These are phyloP conservation scores for Populus ilicifolia DNA, from an alignment of 345 rosid genomes.

Conservation along the genomic window DNA sequence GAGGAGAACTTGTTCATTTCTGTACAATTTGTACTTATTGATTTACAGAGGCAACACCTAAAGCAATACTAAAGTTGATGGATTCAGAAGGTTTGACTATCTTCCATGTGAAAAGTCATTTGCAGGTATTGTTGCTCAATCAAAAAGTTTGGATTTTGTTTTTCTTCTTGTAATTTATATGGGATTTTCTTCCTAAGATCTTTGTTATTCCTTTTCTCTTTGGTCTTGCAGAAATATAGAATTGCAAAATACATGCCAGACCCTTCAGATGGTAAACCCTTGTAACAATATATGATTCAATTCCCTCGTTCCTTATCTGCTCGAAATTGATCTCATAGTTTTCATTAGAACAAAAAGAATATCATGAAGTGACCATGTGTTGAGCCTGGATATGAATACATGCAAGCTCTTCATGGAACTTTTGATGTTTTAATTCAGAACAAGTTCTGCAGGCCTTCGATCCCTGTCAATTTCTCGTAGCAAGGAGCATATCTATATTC, in stretches of 20 bases:
- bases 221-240: conserved; percentile 66
- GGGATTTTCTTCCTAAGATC: background rate
- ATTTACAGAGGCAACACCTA: conserved; percentile 76
- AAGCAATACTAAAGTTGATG: conserved; percentile 88
- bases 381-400: background rate
- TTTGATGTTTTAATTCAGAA: background rate
- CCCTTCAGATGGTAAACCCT: conserved; percentile 53
- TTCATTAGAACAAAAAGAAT: too few species aligned
- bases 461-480: background rate
- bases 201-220: background rate
- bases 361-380: background rate
- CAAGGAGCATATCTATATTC: background rate
- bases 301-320: background rate
- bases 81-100: conserved; percentile 81
- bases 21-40: background rate
- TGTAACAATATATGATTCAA: background rate
- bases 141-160: background rate
- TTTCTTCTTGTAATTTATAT: background rate
- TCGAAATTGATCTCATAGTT: background rate
- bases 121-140: conserved; percentile 52
- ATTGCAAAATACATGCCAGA: conserved; percentile 77
- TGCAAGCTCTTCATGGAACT: background rate
- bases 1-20: background rate
- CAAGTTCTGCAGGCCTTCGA: background rate
- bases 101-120: conserved; percentile 94